phyloP scores from a whole-genome alignment of 345 rosid genomes.

The Leavenworthia alabamica region DNA sequence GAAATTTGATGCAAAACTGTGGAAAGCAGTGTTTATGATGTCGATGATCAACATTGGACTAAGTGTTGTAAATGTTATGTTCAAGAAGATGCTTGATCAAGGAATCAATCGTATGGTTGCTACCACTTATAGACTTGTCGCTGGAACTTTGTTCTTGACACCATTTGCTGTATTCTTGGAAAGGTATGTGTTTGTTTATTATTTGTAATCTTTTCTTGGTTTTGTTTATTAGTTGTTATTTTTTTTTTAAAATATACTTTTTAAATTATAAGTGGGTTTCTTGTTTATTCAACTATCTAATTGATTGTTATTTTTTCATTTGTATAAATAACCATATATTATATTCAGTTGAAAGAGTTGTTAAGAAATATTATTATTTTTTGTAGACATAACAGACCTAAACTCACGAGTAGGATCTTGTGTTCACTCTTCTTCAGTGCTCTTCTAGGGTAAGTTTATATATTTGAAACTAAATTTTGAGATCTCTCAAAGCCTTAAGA shows the following conservation, averaged over 20 bases:
- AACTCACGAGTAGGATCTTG: conserved; percentile 34
- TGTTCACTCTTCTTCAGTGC: conserved; percentile 45
- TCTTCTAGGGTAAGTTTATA: conserved; percentile 37
- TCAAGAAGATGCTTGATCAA: conserved; percentile 52
- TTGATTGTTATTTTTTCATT: not conserved
- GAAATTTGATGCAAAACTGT: conserved; percentile 30
- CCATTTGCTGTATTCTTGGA: conserved; percentile 63
- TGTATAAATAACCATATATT: not conserved
- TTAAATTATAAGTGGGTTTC: not conserved
- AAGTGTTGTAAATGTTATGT: conserved; percentile 50
- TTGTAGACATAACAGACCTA: conserved; percentile 41
- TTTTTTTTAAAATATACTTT: not conserved
- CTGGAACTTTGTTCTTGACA: conserved; percentile 51
- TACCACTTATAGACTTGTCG: conserved; percentile 54
- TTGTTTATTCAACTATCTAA: not conserved
- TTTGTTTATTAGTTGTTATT: too few relatives aligned
- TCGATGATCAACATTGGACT: conserved; percentile 46
- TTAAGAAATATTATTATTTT: not conserved
- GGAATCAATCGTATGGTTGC: conserved; percentile 63
- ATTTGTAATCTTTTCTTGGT: too few relatives aligned
- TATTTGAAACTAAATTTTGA: not conserved
- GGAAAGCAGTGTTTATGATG: conserved; percentile 55
- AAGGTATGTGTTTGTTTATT: conserved; percentile 54
- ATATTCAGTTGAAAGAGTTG: not conserved
- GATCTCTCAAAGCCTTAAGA: not conserved